phyloP scores from a whole-genome alignment of 1,284 basidiomycete genomes.

The Apiotrichum gamsii region DNA sequence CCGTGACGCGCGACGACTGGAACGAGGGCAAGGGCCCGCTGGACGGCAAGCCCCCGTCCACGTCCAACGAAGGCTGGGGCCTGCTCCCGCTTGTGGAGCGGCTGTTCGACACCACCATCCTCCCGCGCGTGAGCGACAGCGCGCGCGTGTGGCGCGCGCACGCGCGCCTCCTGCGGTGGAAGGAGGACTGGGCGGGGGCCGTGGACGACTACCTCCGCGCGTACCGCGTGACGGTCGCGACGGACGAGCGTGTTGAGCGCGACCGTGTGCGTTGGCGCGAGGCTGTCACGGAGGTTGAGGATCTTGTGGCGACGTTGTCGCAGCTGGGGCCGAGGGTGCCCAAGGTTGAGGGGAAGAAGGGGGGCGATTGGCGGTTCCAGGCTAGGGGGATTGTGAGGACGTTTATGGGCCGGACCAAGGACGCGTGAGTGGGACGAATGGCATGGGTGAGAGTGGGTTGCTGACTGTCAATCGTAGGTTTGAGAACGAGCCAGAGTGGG shows the following conservation, averaged over 20 bases:
- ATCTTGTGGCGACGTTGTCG: slow-evolving; percentile 71
- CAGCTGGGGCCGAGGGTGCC: slow-evolving; percentile 68
- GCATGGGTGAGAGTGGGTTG: no score
- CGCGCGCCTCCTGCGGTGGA: slow-evolving; percentile 68
- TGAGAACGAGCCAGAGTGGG: slow-evolving; percentile 81
- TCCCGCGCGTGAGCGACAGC: slow-evolving; percentile 65
- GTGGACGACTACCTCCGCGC: slow-evolving; percentile 74
- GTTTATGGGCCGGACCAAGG: slow-evolving; percentile 65
- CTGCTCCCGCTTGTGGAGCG: slow-evolving; percentile 57
- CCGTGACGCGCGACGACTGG: slow-evolving; percentile 60
- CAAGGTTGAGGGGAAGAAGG: slow-evolving; percentile 48
- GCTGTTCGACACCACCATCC: slow-evolving; percentile 69
- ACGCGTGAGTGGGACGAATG: slow-evolving; percentile 35
- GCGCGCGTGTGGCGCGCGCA: slow-evolving; percentile 72
- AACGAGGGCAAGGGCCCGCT: slow-evolving; percentile 39
- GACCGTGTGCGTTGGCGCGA: slow-evolving; percentile 63
- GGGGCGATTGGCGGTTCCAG: slow-evolving; percentile 70
- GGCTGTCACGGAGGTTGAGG: slow-evolving; percentile 69
- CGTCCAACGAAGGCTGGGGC: slow-evolving; percentile 63
- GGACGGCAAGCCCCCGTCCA: slow-evolving; percentile 27
- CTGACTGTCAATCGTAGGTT: slow-evolving; percentile 49
- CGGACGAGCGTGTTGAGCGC: slow-evolving; percentile 59
- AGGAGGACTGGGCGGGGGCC: slow-evolving; percentile 65
- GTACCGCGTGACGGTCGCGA: slow-evolving; percentile 67
- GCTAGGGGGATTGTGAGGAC: slow-evolving; percentile 79